A percentile compares a stretch with the other conserved stretches of the same genome.
Conservation (phyloP, 2,329 filamentous ascomycete genomes). For the Aureobasidium sp. region DNA sequence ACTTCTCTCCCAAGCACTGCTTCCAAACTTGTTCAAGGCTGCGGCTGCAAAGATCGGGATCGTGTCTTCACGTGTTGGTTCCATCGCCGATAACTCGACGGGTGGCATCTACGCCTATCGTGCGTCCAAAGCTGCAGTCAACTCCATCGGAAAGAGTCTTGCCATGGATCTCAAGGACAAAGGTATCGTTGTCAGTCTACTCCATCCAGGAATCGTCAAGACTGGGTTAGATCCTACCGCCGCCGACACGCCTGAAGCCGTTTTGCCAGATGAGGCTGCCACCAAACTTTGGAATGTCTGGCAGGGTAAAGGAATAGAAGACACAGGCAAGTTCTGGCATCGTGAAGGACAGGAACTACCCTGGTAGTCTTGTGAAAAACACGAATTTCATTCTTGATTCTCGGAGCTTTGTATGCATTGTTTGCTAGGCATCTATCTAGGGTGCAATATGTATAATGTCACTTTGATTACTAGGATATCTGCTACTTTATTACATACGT, state of each 20-base stretch:
- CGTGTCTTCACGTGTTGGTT: constrained; percentile 38
- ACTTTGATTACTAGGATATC: too few relatives aligned
- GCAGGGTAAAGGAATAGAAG: constrained; percentile 33
- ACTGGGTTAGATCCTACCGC: constrained; percentile 28
- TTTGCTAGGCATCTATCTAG: too few relatives aligned
- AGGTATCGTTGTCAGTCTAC: constrained; percentile 34
- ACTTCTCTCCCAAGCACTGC: constrained; percentile 30
- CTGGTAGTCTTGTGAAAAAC: constrained; percentile 27
- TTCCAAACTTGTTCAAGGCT: constrained; percentile 33
- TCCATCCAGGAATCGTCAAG: constrained; percentile 41
- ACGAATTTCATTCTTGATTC: too few relatives aligned
- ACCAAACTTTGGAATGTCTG: constrained; percentile 36
- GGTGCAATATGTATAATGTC: too few relatives aligned
- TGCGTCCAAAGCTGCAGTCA: constrained; percentile 39
- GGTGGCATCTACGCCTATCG: constrained; percentile 40
- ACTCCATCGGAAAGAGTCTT: constrained; percentile 39
- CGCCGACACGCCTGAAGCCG: constrained; percentile 29
- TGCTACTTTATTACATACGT: too few relatives aligned
- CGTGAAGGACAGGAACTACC: constrained; percentile 35
- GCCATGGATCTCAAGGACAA: constrained; percentile 36
- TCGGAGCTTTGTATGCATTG: too few relatives aligned
- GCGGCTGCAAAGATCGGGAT: constrained; percentile 33
- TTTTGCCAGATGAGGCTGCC: constrained; percentile 40
- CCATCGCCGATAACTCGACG: constrained; percentile 36
- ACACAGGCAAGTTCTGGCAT: constrained; percentile 41